These are phyloP conservation scores for Tricholoma terreum DNA, from an alignment of 768 basidiomycete genomes.

Conservation along the genomic window DNA sequence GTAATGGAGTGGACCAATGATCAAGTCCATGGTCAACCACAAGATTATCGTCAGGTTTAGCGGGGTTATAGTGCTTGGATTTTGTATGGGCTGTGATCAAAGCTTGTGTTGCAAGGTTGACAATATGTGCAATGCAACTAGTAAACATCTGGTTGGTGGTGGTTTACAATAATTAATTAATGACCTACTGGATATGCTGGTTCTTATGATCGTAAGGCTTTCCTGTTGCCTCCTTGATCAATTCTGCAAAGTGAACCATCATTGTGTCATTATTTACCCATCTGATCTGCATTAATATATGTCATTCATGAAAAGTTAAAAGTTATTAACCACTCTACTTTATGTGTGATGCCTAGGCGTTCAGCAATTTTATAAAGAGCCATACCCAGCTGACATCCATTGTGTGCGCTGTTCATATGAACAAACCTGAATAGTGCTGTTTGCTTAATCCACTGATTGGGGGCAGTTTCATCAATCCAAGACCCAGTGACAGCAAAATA, in stretches of 20 bases:
- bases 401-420: constrained; percentile 35
- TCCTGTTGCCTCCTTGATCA: neutral
- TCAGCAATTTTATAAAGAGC: neutral
- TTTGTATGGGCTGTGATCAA: constrained; percentile 23
- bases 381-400: constrained; percentile 30
- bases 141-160: too few species aligned
- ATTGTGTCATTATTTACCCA: neutral
- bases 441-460: constrained; percentile 24
- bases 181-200: neutral
- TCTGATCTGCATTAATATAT: too few species aligned
- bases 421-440: constrained; percentile 33
- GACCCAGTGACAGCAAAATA: neutral
- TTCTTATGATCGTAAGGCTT: neutral
- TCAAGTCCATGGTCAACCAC: constrained; percentile 1
- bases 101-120: constrained; percentile 33
- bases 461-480: neutral
- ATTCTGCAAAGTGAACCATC: neutral
- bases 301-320: too few species aligned
- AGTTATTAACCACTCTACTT: neutral
- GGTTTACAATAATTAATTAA: too few species aligned
- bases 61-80: constrained; percentile 20
- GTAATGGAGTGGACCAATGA: constrained; percentile 3
- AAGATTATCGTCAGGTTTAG: constrained; percentile 16
- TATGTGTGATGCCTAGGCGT: neutral
- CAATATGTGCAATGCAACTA: too few species aligned